Conservation (phyloP, 1,284 basidiomycete species). For the Microbotryum silenes-acaulis region DNA sequence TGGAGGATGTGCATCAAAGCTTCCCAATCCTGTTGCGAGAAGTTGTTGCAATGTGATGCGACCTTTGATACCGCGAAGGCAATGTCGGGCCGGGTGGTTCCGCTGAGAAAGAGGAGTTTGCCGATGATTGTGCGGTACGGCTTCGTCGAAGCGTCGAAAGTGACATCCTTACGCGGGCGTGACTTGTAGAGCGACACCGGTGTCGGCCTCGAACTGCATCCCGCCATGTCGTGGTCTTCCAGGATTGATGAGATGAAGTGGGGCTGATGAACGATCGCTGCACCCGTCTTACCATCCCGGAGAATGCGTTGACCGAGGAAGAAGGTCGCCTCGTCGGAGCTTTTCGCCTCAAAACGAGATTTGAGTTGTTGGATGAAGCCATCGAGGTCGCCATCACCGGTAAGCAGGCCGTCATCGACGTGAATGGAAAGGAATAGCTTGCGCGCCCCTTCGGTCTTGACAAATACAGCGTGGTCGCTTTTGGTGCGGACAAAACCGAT, state of each 20-base stretch:
- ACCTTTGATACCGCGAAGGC: constrained; percentile 43
- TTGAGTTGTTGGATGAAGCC: background rate
- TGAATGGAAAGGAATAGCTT: background rate
- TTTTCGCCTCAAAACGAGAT: background rate
- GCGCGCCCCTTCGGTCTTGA: background rate
- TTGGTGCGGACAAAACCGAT: background rate
- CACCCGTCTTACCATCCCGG: constrained; percentile 3
- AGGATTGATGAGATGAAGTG: constrained; percentile 42
- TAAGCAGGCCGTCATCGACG: background rate
- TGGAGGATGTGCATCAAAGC: constrained; percentile 43
- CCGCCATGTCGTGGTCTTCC: constrained; percentile 39
- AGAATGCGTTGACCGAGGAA: background rate
- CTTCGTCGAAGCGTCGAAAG: background rate
- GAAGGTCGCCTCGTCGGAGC: background rate
- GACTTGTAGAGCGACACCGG: constrained; percentile 10
- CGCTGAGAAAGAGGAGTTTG: constrained; percentile 44
- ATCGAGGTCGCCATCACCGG: background rate
- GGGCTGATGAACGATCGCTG: constrained; percentile 37
- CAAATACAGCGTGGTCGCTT: background rate
- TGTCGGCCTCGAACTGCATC: constrained; percentile 19
- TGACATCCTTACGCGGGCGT: constrained; percentile 7
- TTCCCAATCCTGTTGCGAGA: constrained; percentile 42
- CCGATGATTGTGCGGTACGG: constrained; percentile 41
- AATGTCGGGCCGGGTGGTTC: constrained; percentile 45
- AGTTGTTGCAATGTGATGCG: constrained; percentile 36